Conservation (phyloP, 1,139 yeast genomes). For the Ashbya aceris region DNA sequence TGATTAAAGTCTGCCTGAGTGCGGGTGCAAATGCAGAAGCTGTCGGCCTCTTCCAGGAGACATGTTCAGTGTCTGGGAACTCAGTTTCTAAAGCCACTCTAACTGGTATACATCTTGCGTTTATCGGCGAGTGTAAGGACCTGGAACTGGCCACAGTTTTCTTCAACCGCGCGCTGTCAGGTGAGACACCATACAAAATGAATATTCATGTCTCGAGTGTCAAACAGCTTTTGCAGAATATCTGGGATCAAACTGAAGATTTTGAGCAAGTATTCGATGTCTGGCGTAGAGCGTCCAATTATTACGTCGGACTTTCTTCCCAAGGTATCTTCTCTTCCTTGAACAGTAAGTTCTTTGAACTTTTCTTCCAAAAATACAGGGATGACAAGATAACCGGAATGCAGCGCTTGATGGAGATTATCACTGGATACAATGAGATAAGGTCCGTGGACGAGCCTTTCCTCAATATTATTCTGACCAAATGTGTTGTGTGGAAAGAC, state of each 20-base stretch:
- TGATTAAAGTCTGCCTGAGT: conserved; percentile 51
- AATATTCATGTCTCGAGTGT: conserved; percentile 70
- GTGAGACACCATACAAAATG: conserved; percentile 62
- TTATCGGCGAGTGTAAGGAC: conserved; percentile 76
- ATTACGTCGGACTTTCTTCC: conserved; percentile 53
- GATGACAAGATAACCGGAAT: conserved; percentile 48
- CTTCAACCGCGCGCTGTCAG: conserved; percentile 58
- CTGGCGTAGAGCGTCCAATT: conserved; percentile 56
- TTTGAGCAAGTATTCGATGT: conserved; percentile 50
- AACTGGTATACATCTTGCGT: conserved; percentile 63
- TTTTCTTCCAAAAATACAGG: conserved; percentile 56
- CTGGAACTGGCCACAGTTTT: conserved; percentile 61
- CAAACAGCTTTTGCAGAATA: conserved; percentile 54
- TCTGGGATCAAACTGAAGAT: conserved; percentile 49
- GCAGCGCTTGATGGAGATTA: conserved; percentile 46
- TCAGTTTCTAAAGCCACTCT: conserved; percentile 36
- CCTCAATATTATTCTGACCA: conserved; percentile 66
- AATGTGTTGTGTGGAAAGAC: conserved; percentile 61
- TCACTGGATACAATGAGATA: conserved; percentile 46
- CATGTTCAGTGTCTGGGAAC: conserved; percentile 32
- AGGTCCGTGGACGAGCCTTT: conserved; percentile 65
- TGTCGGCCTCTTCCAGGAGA: conserved; percentile 37
- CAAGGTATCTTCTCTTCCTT: conserved; percentile 58
- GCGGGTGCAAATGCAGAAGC: conserved; percentile 46
- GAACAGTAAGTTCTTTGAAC: conserved; percentile 58